Evolutionary conservation across 1,284 basidiomycete genomes (phyloP).

Genomic region (Trichosporon sp.): DNA sequence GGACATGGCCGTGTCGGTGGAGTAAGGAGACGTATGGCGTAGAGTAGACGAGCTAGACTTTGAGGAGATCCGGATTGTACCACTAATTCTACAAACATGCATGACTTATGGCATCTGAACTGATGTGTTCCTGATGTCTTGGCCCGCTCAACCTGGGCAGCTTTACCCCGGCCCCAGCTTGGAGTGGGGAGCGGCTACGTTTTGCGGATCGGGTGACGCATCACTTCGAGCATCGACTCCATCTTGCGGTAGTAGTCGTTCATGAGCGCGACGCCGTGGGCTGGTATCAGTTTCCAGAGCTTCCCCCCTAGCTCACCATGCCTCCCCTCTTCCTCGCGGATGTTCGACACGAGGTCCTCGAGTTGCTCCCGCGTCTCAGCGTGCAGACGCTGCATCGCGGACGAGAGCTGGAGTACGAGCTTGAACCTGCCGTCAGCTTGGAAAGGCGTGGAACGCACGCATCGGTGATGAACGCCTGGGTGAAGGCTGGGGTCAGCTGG

Average conservation of each 20-base stretch:
- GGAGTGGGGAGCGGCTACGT: neutral
- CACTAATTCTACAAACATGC: conserved; percentile 13
- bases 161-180: too few species aligned
- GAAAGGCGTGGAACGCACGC: neutral
- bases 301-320: neutral
- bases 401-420: neutral
- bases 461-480: neutral
- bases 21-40: conserved; percentile 17
- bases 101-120: conserved; percentile 7
- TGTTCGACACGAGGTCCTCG: conserved; percentile 2
- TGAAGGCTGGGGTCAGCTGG: conserved; percentile 7
- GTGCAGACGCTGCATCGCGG: conserved; percentile 3
- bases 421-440: conserved; percentile 2
- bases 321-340: conserved; percentile 16
- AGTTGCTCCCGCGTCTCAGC: conserved; percentile 8
- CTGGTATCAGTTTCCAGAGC: neutral
- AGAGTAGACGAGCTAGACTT: conserved; percentile 14
- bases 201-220: conserved; percentile 9
- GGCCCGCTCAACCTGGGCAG: too few species aligned
- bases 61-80: conserved; percentile 11
- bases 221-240: conserved; percentile 3
- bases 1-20: conserved; percentile 48
- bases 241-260: conserved; percentile 11
- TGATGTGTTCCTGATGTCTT: too few species aligned
- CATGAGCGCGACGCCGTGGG: conserved; percentile 14